Base-by-base conservation (phyloP, 2,329 filamentous ascomycete genomes). In the Colletotrichum sp. region DNA sequence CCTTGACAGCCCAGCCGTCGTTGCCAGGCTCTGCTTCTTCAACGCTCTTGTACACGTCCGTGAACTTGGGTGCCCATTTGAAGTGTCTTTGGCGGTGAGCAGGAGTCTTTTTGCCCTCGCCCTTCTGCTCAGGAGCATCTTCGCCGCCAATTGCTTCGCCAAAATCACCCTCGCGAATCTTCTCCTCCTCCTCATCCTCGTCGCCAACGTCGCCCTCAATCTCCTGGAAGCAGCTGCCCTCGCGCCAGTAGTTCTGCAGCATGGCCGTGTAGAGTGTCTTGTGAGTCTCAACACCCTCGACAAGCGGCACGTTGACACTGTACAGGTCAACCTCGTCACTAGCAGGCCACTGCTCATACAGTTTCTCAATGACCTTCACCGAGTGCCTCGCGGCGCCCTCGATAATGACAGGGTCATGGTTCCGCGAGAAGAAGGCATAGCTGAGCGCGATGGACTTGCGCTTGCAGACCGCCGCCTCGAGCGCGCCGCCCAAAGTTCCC, bases 1-100 rank as follows among this genome's bases (percentile, higher is more conserved):
- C 93, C 83, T 94, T 94, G 28, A 99, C 95, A 43, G 93, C 93
- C 95, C 96, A 98, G 7, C 96, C 97, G 85, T 99, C 97, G 82
- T 95, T 98, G 5, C 96, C 96, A 6, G 95, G 94, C 36, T 89
- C 88, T 52, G 93, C 92, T 78, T 94, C 91, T 79, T 96, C 92
- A n/a, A 98, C 96, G 79, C 94, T 96, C 82, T 94, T 92, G 84
- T 95, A 95, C 4, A 99, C 95, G 84, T 98, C 96, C 39, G 91
- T 89, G 84, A 99, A 97, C 78, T 92, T 92, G 4, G 96, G 97
- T 64, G 95, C 92, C 97, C 97, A 99, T 85, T 96, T 98, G 89
- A 98, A 99, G 85, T 98, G 95, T 83, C 95, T 95, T 84, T 98
- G 95, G 72, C 88, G 90, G 83, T 95, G 93, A 7, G 72, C 77